phyloP scores from a whole-genome alignment of 768 basidiomycete genomes.

The Suillus americanus region DNA sequence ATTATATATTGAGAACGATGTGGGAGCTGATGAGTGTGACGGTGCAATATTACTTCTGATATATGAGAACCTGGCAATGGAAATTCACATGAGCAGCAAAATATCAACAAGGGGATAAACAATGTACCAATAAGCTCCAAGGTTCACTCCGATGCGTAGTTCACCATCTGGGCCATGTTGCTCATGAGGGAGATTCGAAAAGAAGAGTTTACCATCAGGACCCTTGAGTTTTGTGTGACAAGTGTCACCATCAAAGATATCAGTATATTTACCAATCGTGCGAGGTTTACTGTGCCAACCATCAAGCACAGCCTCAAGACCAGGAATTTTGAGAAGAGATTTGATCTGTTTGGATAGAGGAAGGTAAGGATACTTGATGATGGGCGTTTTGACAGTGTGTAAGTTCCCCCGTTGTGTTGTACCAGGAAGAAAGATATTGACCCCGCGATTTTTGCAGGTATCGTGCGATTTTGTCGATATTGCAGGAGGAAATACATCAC shows the following conservation, averaged over 20 bases:
- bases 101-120: no score
- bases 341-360: conserved; percentile 2
- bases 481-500: conserved; percentile 16
- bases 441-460: not conserved
- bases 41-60: conserved; percentile 32
- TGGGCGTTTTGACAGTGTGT: not conserved
- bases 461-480: conserved; percentile 1
- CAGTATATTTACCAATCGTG: conserved; percentile 12
- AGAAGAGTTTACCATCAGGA: conserved; percentile 28
- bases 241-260: conserved; percentile 31
- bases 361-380: conserved; percentile 10
- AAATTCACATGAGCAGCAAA: not conserved
- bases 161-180: conserved; percentile 21
- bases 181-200: conserved; percentile 12
- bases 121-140: conserved; percentile 32
- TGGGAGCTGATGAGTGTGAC: conserved; percentile 33
- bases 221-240: conserved; percentile 17
- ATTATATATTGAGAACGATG: conserved; percentile 34
- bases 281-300: conserved; percentile 9
- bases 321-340: conserved; percentile 18
- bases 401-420: conserved; percentile 1
- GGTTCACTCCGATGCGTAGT: conserved; percentile 25
- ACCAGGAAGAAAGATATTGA: not conserved
- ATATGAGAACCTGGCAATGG: conserved; percentile 33
- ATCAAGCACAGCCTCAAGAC: conserved; percentile 25